Evolutionary conservation across 2,329 filamentous ascomycete species (phyloP), one percentile per base, ranked within the genome.

Genomic region (Phoma herbarum): DNA sequence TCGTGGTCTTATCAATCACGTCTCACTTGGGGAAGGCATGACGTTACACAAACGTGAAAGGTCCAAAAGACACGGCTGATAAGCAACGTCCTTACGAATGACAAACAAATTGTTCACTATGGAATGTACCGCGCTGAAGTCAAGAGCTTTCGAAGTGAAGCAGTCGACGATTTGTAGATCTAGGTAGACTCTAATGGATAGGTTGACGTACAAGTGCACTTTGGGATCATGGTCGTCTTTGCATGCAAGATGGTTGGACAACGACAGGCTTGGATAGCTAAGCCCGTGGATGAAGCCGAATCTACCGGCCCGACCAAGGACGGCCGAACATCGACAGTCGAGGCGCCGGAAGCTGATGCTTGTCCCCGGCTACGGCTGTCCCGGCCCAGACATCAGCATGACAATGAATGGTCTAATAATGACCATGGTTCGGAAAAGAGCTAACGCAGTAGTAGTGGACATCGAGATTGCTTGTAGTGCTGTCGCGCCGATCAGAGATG

Each of bases 1-100:
- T 52, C 47, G 52, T 55, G 23, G 59, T 56, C 59, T 65, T 62
- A 62, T 66, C 63, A 62, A 45, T 57, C 48, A 45, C 23, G 37
- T 35, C 58, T 12, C 50, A 41, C 39, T 14, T 45, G 37, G 43
- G 37, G 39, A 18, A 43, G 18, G 46, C 25, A 31, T 28, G 50
- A 47, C 49, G 52, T 57, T 42, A 25, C 55, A 61, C 52, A 42
- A 48, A 45, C n/a, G 52, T 48, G 45, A 22, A 12, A 37, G 35
- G 31, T 25, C 43, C 26, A 33, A 14, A 14, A 26, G 12, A 28
- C 25, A 31, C 10, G 33, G 33, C 20, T 42, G 54, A 57, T 42
- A 52, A 46, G 42, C 25, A 37, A 41, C 22, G 29, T 23, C 25
- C 35, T 41, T 31, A 31, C 25, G 29, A 7, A 12, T 3, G 22